phyloP scores from a whole-genome alignment of 768 basidiomycete species.

The Trametes cubensis region DNA sequence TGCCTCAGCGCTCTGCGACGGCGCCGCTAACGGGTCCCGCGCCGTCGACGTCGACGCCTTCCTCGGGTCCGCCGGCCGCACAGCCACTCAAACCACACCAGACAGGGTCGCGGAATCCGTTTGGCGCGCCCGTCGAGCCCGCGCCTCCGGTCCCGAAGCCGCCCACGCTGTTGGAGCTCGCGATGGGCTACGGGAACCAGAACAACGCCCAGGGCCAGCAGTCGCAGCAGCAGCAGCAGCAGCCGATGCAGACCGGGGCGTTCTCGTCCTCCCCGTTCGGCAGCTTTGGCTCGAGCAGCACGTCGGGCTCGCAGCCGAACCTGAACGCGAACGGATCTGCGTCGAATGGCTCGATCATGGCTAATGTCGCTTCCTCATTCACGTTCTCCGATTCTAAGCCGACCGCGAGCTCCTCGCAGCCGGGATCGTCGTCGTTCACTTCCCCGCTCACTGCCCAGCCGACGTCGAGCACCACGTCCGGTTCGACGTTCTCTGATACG shows the following conservation, averaged over 20 bases:
- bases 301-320: conserved; percentile 11
- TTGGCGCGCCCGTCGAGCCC: conserved; percentile 70
- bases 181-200: conserved; percentile 47
- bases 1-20: conserved; percentile 67
- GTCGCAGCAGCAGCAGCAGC: conserved; percentile 32
- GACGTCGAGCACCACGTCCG: conserved; percentile 41
- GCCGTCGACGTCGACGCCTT: conserved; percentile 29
- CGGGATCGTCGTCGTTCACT: conserved; percentile 3
- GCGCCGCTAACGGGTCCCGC: conserved; percentile 60
- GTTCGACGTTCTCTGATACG: conserved; percentile 51
- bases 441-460: conserved; percentile 27
- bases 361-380: conserved; percentile 77
- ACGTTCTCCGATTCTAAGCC: conserved; percentile 43
- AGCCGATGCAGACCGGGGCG: conserved; percentile 14
- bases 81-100: conserved; percentile 82
- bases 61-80: conserved; percentile 46
- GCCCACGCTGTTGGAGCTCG: conserved; percentile 81
- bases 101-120: conserved; percentile 95
- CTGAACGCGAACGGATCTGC: conserved; percentile 17
- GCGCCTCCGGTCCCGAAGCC: conserved; percentile 71
- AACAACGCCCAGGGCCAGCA: conserved; percentile 31
- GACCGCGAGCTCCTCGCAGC: conserved; percentile 9
- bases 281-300: conserved; percentile 9
- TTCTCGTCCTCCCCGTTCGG: conserved; percentile 14
- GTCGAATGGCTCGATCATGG: conserved; percentile 51